These are phyloP conservation scores for Metarhizium album DNA, from an alignment of 2,329 filamentous ascomycete species.

Conservation along the genomic window DNA sequence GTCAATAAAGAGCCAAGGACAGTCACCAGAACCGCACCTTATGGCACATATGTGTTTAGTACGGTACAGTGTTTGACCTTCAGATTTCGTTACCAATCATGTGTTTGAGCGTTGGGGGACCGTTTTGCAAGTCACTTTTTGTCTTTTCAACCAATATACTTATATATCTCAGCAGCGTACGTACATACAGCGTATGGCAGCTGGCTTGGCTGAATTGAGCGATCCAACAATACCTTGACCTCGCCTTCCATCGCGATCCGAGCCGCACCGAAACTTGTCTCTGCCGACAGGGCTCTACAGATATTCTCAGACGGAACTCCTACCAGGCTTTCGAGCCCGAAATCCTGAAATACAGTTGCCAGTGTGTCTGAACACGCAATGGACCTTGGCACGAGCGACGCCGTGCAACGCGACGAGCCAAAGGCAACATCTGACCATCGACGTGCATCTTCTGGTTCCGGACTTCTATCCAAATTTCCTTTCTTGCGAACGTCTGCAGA, in stretches of 20 bases:
- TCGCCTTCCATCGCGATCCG: not conserved
- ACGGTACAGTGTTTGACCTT: too few relatives aligned
- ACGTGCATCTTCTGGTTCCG: slow-evolving; percentile 47
- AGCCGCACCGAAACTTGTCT: not conserved
- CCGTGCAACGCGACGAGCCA: slow-evolving; percentile 5
- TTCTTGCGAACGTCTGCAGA: slow-evolving; percentile 46
- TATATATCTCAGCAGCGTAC: not conserved
- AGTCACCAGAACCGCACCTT: too few relatives aligned
- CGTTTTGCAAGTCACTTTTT: too few relatives aligned
- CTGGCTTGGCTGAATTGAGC: not conserved
- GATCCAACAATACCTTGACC: not conserved
- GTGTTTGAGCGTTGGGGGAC: too few relatives aligned
- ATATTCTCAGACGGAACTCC: not conserved
- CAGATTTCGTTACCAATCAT: too few relatives aligned
- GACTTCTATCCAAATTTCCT: slow-evolving; percentile 57
- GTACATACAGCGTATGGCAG: not conserved
- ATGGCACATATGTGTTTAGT: too few relatives aligned
- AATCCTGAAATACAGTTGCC: not conserved
- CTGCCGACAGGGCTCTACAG: not conserved
- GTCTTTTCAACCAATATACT: too few relatives aligned
- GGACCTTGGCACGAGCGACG: slow-evolving; percentile 3
- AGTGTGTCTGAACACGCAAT: not conserved
- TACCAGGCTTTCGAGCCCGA: not conserved
- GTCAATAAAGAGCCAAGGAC: too few relatives aligned
- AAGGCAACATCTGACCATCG: slow-evolving; percentile 12